Percentiles rank a stretch among this genome's conserved stretches.
These are phyloP conservation scores for Helichrysum umbraculigerum DNA, from an alignment of 129 eudicot genomes.

Conservation along the genomic window DNA sequence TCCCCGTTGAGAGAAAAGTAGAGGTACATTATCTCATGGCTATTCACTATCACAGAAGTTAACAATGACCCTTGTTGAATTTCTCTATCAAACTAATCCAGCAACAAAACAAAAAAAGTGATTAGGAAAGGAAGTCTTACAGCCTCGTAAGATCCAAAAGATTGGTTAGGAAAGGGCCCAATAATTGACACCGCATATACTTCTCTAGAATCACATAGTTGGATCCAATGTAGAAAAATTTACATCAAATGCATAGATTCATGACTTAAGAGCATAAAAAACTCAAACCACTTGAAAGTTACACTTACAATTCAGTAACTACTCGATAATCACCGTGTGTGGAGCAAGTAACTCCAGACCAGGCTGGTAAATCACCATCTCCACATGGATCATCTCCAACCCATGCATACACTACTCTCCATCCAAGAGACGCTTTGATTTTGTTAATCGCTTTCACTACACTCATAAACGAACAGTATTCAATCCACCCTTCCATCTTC, in stretches of 20 bases:
- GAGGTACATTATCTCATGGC: background rate
- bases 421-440: conserved; percentile 93
- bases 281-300: conserved; percentile 5
- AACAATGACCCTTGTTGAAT: background rate
- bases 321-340: conserved; percentile 44
- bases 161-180: conserved; percentile 97
- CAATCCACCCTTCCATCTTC: background rate
- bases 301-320: conserved; percentile 90
- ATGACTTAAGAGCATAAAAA: conserved; percentile 6
- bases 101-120: background rate
- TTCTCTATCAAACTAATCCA: conserved; percentile 13
- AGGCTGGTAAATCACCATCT: conserved; percentile 92
- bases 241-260: background rate
- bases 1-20: conserved; percentile 53
- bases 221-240: conserved; percentile 10
- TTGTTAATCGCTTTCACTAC: conserved; percentile 91
- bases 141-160: conserved; percentile 87
- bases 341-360: conserved; percentile 51
- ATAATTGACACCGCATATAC: conserved; percentile 93
- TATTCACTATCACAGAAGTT: conserved; percentile 4
- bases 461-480: conserved; percentile 14
- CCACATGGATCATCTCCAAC: conserved; percentile 99
- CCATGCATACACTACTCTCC: conserved; percentile 99
- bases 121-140: conserved; percentile 43
- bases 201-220: conserved; percentile 53